Conservation (phyloP, 2,329 filamentous ascomycete species). For the Westerdykella aurantiaca region DNA sequence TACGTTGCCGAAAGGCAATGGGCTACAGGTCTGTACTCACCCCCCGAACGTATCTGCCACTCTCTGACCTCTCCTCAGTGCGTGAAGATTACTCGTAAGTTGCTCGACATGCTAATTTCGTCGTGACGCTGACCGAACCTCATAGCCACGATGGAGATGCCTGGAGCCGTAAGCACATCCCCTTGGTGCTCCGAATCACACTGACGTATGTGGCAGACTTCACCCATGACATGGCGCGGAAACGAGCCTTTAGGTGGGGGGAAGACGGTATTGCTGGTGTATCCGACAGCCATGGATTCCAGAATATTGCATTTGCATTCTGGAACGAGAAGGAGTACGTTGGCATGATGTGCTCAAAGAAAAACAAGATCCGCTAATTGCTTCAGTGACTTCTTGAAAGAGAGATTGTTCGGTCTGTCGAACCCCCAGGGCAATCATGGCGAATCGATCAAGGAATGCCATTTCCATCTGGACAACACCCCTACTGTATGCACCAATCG, state of each 20-base stretch:
- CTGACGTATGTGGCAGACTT: conserved; percentile 60
- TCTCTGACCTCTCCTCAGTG: conserved; percentile 49
- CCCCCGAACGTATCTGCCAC: background rate
- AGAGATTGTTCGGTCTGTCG: conserved; percentile 87
- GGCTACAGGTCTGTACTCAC: conserved; percentile 66
- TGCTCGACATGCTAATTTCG: conserved; percentile 5
- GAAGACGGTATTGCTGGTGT: conserved; percentile 96
- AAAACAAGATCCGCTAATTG: conserved; percentile 38
- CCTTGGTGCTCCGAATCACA: background rate
- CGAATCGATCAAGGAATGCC: conserved; percentile 92
- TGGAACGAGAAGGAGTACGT: conserved; percentile 94
- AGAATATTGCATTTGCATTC: conserved; percentile 93
- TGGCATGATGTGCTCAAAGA: background rate
- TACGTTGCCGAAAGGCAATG: conserved; percentile 93
- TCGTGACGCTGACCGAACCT: conserved; percentile 21
- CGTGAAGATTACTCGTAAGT: conserved; percentile 82
- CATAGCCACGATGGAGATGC: conserved; percentile 75
- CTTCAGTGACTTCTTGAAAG: conserved; percentile 79
- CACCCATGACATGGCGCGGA: conserved; percentile 84
- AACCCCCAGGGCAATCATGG: conserved; percentile 97
- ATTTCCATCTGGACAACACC: conserved; percentile 95
- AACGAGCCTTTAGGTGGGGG: conserved; percentile 87
- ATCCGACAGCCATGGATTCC: conserved; percentile 81
- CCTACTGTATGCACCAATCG: conserved; percentile 53
- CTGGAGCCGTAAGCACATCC: conserved; percentile 72